phyloP scores from a whole-genome alignment of 441 rosid genomes.

The Erodium moschatum region DNA sequence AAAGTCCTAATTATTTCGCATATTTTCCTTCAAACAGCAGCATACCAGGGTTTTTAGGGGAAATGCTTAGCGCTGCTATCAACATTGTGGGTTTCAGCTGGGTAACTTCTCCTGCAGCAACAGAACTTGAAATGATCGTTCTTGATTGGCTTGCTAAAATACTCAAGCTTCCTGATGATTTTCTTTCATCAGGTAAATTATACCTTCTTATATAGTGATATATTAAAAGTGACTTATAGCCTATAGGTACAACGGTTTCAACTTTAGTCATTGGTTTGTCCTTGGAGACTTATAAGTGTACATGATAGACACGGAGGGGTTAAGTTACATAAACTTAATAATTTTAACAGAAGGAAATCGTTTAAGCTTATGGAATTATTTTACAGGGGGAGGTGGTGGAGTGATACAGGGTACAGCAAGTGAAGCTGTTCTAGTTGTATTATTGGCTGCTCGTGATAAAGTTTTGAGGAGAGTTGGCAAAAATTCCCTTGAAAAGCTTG shows the following conservation, averaged over 20 bases:
- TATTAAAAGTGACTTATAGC: too few relatives aligned
- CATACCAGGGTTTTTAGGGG: conserved; percentile 76
- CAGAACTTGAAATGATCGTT: conserved; percentile 78
- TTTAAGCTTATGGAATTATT: conserved; percentile 16
- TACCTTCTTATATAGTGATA: not conserved
- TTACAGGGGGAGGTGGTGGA: conserved; percentile 75
- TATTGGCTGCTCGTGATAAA: conserved; percentile 69
- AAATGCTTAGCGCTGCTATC: conserved; percentile 76
- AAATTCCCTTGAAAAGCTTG: conserved; percentile 50
- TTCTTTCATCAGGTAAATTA: conserved; percentile 54
- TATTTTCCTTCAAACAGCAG: conserved; percentile 73
- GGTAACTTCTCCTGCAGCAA: conserved; percentile 83
- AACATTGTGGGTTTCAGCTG: conserved; percentile 73
- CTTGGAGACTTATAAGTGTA: not conserved
- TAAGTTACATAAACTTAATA: too few relatives aligned
- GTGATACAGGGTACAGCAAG: conserved; percentile 86
- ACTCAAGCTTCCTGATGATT: conserved; percentile 59
- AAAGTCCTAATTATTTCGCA: conserved; percentile 68
- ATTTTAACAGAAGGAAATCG: not conserved
- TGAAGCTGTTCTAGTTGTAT: conserved; percentile 71
- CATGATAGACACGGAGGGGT: too few relatives aligned
- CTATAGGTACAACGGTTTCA: too few relatives aligned
- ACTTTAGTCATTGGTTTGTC: not conserved
- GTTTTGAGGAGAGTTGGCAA: conserved; percentile 42
- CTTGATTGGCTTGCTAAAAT: conserved; percentile 82